Evolutionary conservation across 2,329 filamentous ascomycete species (phyloP), one percentile per base, ranked within the genome.

Genomic region (Fusarium tricinctum): DNA sequence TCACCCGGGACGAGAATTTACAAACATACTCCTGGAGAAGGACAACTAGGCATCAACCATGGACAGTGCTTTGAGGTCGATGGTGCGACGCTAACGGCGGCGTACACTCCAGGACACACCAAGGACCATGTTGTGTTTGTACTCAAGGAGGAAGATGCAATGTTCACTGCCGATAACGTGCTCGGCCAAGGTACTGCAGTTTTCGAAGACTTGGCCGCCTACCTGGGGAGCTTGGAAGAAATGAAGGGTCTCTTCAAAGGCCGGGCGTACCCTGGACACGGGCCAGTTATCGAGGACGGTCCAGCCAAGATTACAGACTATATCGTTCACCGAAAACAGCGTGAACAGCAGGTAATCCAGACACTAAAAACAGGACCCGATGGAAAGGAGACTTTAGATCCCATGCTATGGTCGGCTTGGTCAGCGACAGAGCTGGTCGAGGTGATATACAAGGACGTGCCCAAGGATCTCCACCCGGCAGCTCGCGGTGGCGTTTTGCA

Each of bases 81-180:
- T 19, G 91, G 90, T 3, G 89, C 85, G 2, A 93, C 89, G 1
- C 76, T 97, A 50, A 86, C 83, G 23, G 91, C 92, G 0, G 82
- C 89, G 22, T 79, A 85, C 69, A 84, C 82, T 7, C 86, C 85
- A 4, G 86, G 95, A 1, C 94, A 97, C 77, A 91, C 94, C 0
- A 82, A 82, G 5, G 94, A 97, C 75, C 95, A 97, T 77, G 91
- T 94, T 84, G 88, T 86, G 19, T 90, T 97, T 70, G 77, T 94
- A 7, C 79, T 97, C 6, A 86, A 90, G 45, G 92, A 97, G 85
- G 85, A 97, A 74, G 86, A 93, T 71, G 90, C 92, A 40, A 89
- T 97, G 81, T 96, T 97, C 78, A 97, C 93, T 0, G 94, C 91
- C 8, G 94, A 97, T 78, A 97, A 95, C 75, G 91, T 97, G 3